Evolutionary conservation across 2,329 filamentous ascomycete genomes (phyloP).

Genomic region (Raffaelea arxii): DNA sequence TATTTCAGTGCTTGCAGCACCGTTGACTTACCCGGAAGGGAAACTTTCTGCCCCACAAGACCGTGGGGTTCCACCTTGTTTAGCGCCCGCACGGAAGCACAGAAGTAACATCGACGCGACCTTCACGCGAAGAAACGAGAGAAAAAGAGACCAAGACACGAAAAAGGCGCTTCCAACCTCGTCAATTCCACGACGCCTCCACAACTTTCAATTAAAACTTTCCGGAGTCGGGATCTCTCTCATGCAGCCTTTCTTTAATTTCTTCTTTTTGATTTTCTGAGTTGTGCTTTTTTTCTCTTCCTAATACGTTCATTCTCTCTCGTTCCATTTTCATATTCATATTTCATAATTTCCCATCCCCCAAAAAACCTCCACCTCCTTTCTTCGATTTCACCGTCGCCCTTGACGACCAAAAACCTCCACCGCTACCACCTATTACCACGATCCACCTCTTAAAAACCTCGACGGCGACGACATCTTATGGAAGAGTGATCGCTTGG

Average conservation of each 20-base stretch:
- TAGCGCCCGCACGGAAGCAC: slow-evolving; percentile 9
- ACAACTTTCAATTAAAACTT: slow-evolving; percentile 2
- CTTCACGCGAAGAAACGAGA: slow-evolving; percentile 9
- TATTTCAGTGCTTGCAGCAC: slow-evolving; percentile 2
- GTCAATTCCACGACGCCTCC: slow-evolving; percentile 7
- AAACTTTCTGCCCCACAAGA: slow-evolving; percentile 8
- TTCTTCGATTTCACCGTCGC: background rate
- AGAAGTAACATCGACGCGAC: slow-evolving; percentile 12
- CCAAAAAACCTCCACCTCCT: too few relatives aligned
- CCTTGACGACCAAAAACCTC: too few relatives aligned
- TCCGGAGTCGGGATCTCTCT: too few relatives aligned
- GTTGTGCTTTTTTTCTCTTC: background rate
- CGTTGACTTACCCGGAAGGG: too few relatives aligned
- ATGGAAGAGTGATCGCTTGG: too few relatives aligned
- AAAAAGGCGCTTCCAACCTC: slow-evolving; percentile 12
- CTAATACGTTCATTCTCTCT: background rate
- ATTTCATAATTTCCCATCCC: too few relatives aligned
- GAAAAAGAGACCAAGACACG: slow-evolving; percentile 7
- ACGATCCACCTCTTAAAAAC: background rate
- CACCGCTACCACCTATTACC: too few relatives aligned
- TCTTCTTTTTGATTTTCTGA: background rate
- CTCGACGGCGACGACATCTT: background rate
- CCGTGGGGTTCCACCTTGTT: slow-evolving; percentile 5
- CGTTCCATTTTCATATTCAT: background rate
- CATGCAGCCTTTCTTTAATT: background rate